These are phyloP conservation scores for Tremellales sp. DNA, from an alignment of 1,284 basidiomycete genomes.

Conservation along the genomic window DNA sequence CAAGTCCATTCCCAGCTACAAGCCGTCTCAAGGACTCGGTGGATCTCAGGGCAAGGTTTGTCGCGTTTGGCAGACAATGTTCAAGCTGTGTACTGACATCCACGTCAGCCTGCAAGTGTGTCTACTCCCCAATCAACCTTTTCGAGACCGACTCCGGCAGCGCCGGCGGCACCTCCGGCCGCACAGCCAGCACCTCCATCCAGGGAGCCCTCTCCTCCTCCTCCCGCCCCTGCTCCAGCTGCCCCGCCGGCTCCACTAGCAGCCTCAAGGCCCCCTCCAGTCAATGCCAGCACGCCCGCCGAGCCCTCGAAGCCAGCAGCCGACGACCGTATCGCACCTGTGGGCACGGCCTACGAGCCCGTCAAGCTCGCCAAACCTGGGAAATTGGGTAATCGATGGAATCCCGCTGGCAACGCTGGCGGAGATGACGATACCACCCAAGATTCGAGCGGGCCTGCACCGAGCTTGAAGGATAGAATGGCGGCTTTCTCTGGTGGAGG, in stretches of 20 bases:
- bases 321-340: slow-evolving; percentile 74
- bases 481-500: slow-evolving; percentile 38
- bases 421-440: slow-evolving; percentile 44
- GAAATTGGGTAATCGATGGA: slow-evolving; percentile 78
- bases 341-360: slow-evolving; percentile 81
- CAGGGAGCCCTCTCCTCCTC: slow-evolving; percentile 54
- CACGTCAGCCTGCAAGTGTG: slow-evolving; percentile 29
- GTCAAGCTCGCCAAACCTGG: slow-evolving; percentile 72
- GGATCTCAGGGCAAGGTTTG: slow-evolving; percentile 42
- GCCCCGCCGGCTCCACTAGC: slow-evolving; percentile 23
- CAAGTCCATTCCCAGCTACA: slow-evolving; percentile 36
- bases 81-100: slow-evolving; percentile 2
- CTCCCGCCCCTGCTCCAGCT: slow-evolving; percentile 35
- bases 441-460: slow-evolving; percentile 33
- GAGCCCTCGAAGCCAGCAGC: slow-evolving; percentile 61
- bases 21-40: slow-evolving; percentile 42
- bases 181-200: slow-evolving; percentile 51
- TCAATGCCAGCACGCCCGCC: slow-evolving; percentile 26
- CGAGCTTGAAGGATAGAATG: slow-evolving; percentile 40
- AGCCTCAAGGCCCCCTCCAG: too few species aligned
- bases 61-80: not conserved
- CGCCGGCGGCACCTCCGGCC: slow-evolving; percentile 34
- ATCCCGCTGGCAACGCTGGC: slow-evolving; percentile 55
- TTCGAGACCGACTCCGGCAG: slow-evolving; percentile 41
- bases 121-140: slow-evolving; percentile 28